Evolutionary conservation across 805 yeast genomes (phyloP).

Genomic region (Saturnispora quitensis): DNA sequence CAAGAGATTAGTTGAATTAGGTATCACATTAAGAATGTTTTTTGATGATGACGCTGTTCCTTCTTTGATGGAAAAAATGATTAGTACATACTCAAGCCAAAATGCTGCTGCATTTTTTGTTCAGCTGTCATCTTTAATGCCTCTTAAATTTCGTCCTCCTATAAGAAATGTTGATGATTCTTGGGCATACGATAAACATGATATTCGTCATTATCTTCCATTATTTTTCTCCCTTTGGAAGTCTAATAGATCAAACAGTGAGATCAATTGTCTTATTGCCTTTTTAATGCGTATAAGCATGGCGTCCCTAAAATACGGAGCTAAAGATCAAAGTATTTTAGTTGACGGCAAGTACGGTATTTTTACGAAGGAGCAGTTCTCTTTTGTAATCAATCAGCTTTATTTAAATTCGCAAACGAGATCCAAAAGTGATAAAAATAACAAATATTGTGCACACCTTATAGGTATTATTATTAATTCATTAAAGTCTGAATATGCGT

Average conservation of each 20-base stretch:
- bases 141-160: slow-evolving; percentile 31
- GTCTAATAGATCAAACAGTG: slow-evolving; percentile 42
- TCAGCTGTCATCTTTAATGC: slow-evolving; percentile 45
- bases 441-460: slow-evolving; percentile 22
- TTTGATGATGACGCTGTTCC: slow-evolving; percentile 43
- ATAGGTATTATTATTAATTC: slow-evolving; percentile 48
- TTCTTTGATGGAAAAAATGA: slow-evolving; percentile 39
- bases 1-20: slow-evolving; percentile 40
- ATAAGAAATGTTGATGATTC: slow-evolving; percentile 11
- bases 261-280: slow-evolving; percentile 50
- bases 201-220: slow-evolving; percentile 44
- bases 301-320: slow-evolving; percentile 31
- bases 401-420: slow-evolving; percentile 20
- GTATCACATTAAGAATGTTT: slow-evolving; percentile 45
- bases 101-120: slow-evolving; percentile 45
- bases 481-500: slow-evolving; percentile 40
- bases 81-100: slow-evolving; percentile 43
- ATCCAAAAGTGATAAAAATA: slow-evolving; percentile 18
- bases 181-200: slow-evolving; percentile 17
- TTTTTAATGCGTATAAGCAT: slow-evolving; percentile 54
- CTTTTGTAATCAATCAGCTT: slow-evolving; percentile 48
- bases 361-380: slow-evolving; percentile 52
- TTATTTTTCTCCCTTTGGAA: slow-evolving; percentile 69
- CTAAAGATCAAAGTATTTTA: slow-evolving; percentile 25
- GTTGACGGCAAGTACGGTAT: slow-evolving; percentile 50